These are phyloP conservation scores for Alternaria arborescens DNA, from an alignment of 2,329 filamentous ascomycete species.

Conservation along the genomic window DNA sequence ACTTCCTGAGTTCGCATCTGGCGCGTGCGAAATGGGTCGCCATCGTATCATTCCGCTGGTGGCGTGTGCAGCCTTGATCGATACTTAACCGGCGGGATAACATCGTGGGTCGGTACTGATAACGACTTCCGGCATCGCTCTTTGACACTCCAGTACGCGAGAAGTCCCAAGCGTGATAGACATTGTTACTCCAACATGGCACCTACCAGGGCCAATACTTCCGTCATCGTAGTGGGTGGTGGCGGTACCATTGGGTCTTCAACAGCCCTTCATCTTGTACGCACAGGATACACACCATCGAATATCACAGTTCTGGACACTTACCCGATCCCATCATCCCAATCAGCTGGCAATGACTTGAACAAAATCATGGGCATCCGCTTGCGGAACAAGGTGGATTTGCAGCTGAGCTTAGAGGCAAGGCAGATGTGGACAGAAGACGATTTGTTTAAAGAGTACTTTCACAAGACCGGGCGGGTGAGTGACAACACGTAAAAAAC, in stretches of 20 bases:
- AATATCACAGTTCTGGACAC: conserved; percentile 60
- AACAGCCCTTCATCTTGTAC: conserved; percentile 62
- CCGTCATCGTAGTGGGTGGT: conserved; percentile 57
- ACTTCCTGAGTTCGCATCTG: conserved; percentile 4
- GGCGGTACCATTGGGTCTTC: conserved; percentile 63
- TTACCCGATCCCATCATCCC: conserved; percentile 56
- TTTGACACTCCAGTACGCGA: neutral
- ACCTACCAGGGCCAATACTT: conserved; percentile 28
- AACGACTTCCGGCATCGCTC: conserved; percentile 3
- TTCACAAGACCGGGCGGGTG: conserved; percentile 56
- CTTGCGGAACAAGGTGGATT: conserved; percentile 52
- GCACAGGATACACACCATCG: conserved; percentile 56
- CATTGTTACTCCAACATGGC: conserved; percentile 20
- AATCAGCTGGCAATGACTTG: conserved; percentile 61
- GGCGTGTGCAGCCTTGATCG: conserved; percentile 25
- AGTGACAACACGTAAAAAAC: neutral
- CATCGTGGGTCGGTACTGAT: conserved; percentile 16
- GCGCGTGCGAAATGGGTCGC: conserved; percentile 12
- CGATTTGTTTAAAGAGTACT: conserved; percentile 56
- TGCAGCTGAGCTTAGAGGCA: conserved; percentile 43
- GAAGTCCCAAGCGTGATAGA: neutral
- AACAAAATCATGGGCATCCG: conserved; percentile 58
- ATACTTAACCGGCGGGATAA: conserved; percentile 21
- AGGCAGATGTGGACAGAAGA: conserved; percentile 57
- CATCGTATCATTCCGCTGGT: conserved; percentile 20